Conservation (phyloP, 2,329 filamentous ascomycete species). For the Fulvia fulva region DNA sequence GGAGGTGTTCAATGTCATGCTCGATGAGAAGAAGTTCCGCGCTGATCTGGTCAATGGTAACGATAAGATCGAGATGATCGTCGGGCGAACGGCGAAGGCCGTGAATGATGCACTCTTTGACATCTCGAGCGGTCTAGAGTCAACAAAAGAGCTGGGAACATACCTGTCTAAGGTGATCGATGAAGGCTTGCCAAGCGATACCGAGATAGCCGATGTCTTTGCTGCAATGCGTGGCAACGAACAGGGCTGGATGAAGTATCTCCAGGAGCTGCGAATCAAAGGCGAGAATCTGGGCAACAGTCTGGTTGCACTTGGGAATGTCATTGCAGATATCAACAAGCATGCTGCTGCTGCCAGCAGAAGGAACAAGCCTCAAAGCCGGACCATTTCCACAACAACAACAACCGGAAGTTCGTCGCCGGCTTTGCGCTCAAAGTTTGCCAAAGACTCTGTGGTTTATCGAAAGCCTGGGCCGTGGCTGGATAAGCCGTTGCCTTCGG, state of each 20-base stretch:
- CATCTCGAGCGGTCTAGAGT: slow-evolving; percentile 70
- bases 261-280: slow-evolving; percentile 70
- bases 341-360: slow-evolving; percentile 80
- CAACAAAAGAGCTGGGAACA: slow-evolving; percentile 69
- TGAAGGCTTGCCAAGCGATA: slow-evolving; percentile 53
- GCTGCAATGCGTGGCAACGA: slow-evolving; percentile 90
- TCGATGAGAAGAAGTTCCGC: slow-evolving; percentile 79
- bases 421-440: slow-evolving; percentile 16
- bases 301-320: slow-evolving; percentile 67
- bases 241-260: slow-evolving; percentile 81
- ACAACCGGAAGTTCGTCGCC: slow-evolving; percentile 2
- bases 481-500: slow-evolving; percentile 22
- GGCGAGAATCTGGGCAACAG: slow-evolving; percentile 66
- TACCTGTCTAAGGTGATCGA: slow-evolving; percentile 63
- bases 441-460: slow-evolving; percentile 8
- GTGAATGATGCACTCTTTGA: slow-evolving; percentile 77
- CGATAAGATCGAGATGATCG: slow-evolving; percentile 83
- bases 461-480: slow-evolving; percentile 16
- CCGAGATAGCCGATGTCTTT: slow-evolving; percentile 68
- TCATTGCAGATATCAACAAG: slow-evolving; percentile 81
- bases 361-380: slow-evolving; percentile 46
- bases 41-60: slow-evolving; percentile 80
- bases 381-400: slow-evolving; percentile 13
- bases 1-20: slow-evolving; percentile 77
- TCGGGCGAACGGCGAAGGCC: slow-evolving; percentile 70